phyloP scores from a whole-genome alignment of 75 land plant genomes.

The Sequoia sempervirens region DNA sequence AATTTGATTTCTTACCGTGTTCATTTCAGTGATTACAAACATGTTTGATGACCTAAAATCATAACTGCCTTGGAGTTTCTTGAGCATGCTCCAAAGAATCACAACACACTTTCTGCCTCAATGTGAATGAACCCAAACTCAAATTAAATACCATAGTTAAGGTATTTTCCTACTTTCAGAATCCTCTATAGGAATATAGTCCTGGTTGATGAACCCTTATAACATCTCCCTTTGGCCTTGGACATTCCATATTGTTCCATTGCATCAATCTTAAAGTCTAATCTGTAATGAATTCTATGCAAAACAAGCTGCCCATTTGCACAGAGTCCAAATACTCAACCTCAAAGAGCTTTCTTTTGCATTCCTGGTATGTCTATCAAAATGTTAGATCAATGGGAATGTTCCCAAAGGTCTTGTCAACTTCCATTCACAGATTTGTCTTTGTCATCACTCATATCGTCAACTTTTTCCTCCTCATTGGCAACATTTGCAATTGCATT shows the following conservation, averaged over 20 bases:
- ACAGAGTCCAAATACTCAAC: not conserved
- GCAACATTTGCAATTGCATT: slow-evolving; percentile 3
- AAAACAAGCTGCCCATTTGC: not conserved
- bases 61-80: not conserved
- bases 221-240: not conserved
- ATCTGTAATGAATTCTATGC: not conserved
- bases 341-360: not conserved
- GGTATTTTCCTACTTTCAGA: not conserved
- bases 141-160: not conserved
- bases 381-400: not conserved
- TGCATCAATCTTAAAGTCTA: too few species aligned
- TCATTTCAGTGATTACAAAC: slow-evolving; percentile 2
- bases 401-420: not conserved
- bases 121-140: not conserved
- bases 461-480: not conserved
- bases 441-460: not conserved
- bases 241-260: not conserved
- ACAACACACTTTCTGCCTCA: not conserved
- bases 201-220: not conserved
- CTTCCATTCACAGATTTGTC: not conserved
- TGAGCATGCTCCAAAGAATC: not conserved
- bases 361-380: slow-evolving; percentile 1
- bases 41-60: not conserved
- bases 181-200: not conserved
- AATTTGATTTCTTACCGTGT: not conserved